Conservation (phyloP, 192 early-diverging fungal genomes). For the Thamnidium elegans region DNA sequence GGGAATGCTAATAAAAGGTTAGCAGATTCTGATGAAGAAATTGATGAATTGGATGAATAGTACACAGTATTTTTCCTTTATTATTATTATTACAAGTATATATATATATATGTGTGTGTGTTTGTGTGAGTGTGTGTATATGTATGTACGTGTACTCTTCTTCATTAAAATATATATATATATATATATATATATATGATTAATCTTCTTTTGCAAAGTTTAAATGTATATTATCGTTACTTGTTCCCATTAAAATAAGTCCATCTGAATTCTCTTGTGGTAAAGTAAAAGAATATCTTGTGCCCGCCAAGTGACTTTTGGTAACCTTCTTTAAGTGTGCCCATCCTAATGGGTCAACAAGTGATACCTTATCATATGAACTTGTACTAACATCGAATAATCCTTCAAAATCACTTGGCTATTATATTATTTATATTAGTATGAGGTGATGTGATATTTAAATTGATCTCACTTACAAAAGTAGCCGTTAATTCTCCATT, state of each 20-base stretch:
- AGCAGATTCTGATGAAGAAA: background rate
- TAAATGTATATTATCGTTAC: background rate
- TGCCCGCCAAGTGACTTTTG: background rate
- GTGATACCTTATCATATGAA: background rate
- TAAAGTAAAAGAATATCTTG: no score
- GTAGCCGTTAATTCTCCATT: background rate
- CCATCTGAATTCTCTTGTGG: background rate
- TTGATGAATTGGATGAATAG: background rate
- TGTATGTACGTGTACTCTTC: no score
- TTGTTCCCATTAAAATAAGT: background rate
- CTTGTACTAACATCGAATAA: background rate
- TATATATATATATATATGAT: no score
- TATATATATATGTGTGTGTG: no score
- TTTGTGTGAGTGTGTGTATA: no score
- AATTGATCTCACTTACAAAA: background rate
- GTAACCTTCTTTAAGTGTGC: background rate
- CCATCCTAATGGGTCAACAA: background rate
- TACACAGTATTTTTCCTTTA: background rate
- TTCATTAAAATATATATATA: no score
- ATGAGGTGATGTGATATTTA: no score
- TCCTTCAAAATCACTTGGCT: slow-evolving; percentile 9
- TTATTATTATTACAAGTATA: no score
- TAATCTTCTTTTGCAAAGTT: background rate
- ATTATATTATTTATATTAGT: no score
- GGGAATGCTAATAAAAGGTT: slow-evolving; percentile 21